phyloP scores from a whole-genome alignment of 2,329 filamentous ascomycete genomes.

The Phialophora tarda region DNA sequence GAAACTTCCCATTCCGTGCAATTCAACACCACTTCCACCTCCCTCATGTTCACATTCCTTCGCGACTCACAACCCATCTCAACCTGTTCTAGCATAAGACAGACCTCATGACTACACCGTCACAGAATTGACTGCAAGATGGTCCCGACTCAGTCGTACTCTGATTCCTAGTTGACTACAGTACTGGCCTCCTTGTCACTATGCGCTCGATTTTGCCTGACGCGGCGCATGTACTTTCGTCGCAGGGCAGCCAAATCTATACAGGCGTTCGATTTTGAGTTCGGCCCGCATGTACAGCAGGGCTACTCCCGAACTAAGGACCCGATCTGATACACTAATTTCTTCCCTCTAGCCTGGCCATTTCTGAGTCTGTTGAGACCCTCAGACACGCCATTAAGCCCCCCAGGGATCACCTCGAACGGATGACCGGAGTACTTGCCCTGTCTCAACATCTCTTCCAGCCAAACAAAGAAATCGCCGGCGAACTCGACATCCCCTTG shows the following conservation, averaged over 20 bases:
- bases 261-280: neutral
- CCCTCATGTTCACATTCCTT: neutral
- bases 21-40: neutral
- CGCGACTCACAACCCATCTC: neutral
- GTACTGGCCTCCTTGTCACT: too few relatives aligned
- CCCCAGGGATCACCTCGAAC: constrained; percentile 57
- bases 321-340: constrained; percentile 20
- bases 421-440: constrained; percentile 59
- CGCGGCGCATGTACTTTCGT: neutral
- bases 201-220: neutral
- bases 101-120: too few relatives aligned
- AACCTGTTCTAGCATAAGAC: too few relatives aligned
- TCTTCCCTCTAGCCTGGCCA: constrained; percentile 19
- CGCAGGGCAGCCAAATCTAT: neutral
- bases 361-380: constrained; percentile 13
- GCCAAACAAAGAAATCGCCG: constrained; percentile 51
- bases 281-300: neutral
- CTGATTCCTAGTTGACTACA: too few relatives aligned
- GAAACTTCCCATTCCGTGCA: neutral
- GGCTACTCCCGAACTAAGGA: neutral
- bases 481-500: constrained; percentile 51
- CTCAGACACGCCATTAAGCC: constrained; percentile 39
- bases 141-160: too few relatives aligned
- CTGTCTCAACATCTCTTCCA: constrained; percentile 53
- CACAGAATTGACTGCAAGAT: too few relatives aligned